A percentile compares a stretch with the other conserved stretches of the same genome.
Conservation (phyloP, 2,329 filamentous ascomycete species). For the Ceratocystis colombiana region DNA sequence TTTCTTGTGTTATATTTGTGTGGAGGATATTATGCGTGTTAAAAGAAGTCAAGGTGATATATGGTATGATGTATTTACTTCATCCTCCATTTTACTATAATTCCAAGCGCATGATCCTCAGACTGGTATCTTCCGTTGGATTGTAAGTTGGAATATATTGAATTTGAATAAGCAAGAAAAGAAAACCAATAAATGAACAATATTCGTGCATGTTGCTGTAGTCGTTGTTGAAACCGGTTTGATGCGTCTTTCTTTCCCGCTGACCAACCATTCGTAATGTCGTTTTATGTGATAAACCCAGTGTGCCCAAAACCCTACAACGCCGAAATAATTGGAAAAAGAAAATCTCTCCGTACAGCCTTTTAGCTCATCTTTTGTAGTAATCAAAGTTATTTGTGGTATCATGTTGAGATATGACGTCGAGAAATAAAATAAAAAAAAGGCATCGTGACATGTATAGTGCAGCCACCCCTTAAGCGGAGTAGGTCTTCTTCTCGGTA, state of each 20-base stretch:
- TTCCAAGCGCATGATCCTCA: neutral
- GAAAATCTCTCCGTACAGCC: constrained; percentile 6
- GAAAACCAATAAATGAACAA: constrained; percentile 11
- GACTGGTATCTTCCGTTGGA: neutral
- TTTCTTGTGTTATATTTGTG: constrained; percentile 1
- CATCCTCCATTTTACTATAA: neutral
- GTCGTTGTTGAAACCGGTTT: constrained; percentile 49
- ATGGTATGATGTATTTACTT: neutral
- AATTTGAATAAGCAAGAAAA: constrained; percentile 16
- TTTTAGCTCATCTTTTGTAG: neutral
- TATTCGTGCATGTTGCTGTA: constrained; percentile 21
- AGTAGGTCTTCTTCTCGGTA: constrained; percentile 70
- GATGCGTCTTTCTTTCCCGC: constrained; percentile 17
- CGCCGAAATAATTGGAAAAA: constrained; percentile 18
- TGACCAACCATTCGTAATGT: constrained; percentile 23
- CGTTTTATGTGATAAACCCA: constrained; percentile 20
- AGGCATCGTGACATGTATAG: neutral
- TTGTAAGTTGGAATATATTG: neutral
- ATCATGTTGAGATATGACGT: constrained; percentile 25
- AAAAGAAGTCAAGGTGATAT: neutral
- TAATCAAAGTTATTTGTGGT: constrained; percentile 10
- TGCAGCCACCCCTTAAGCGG: constrained; percentile 31
- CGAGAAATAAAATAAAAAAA: constrained; percentile 11
- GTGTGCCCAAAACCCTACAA: constrained; percentile 25
- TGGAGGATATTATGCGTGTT: neutral